Base-by-base conservation (phyloP, 352 stramenopile species). In the Phytopythium boreale region DNA sequence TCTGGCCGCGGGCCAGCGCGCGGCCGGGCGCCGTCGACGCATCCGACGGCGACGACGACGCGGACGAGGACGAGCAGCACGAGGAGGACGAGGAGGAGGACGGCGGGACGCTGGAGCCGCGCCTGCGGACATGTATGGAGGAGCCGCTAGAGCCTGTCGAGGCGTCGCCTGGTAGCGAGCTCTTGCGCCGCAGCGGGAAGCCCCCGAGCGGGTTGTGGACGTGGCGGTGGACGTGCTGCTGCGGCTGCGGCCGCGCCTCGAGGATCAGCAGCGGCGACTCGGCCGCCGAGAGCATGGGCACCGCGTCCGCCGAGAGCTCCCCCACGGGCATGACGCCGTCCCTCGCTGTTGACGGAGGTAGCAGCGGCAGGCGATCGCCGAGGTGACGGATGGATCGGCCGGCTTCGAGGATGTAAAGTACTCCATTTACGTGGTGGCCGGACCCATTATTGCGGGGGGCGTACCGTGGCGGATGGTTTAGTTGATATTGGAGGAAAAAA, bases 251-350 rank as follows among this genome's bases (percentile, higher is more conserved):
- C n/a, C 39, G 36, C 20, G 15, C 36, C 36, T 61, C 56, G 36
- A 51, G 36, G n/a, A 61, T 24, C 3, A 69, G 61, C 36, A 71
- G 29, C 26, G 64, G 63, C 26, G 66, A 51, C 37, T 79, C 69
- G 41, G 70, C 63, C 27, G 65, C 70, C 43, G 64, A 66, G 22
- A 79, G 61, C 39, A 75, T 62, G 52, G 69, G 66, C 53, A 64
- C 64, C 37, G 55, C 64, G 58, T 72, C 62, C 12, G 34, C 34
- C 34, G 56, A 34, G 22, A 39, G 37, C 56, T 61, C 22, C 9
- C 37, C 37, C 12, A 51, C 56, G 36, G 56, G 56, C 56, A 61
- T 61, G 52, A n/a, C n/a, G n/a, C n/a, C n/a, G n/a, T n/a, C n/a
- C n/a, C n/a, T n/a, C n/a, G n/a, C n/a, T n/a, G n/a, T n/a, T n/a